Base-by-base conservation (phyloP, 495 filamentous ascomycete genomes). In the Staphylotrichum tortipilum region DNA sequence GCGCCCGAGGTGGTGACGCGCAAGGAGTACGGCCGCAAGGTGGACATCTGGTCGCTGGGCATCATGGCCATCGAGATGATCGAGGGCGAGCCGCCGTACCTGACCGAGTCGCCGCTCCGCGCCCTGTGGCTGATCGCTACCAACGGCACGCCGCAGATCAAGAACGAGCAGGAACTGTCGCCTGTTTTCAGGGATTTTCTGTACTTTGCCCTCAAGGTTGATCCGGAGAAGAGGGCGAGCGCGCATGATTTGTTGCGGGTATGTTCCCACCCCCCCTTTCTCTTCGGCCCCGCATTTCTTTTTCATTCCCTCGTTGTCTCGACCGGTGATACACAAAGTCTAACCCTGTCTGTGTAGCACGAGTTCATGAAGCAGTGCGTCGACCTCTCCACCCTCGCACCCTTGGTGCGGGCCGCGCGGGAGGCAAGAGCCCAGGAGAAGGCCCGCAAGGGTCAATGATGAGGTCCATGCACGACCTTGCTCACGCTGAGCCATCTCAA, bases 51-150 rank as follows among this genome's bases (percentile, higher is more conserved):
- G 92, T 92, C 86, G 61, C 68, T 98, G 42, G 92, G 92, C 47
- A 98, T 98, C 67, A 98, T 98, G 92, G 89, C 92, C n/a, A 98
- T 98, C 57, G 92, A 98, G 66, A 98, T 98, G 92, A 95, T 98
- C 53, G 92, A 98, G 69, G 94, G 92, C 55, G 92, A 98, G 60
- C 92, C 92, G 14, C 92, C 92, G 14, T 98, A 98, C 64, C 72
- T 98, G 46, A 98, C 89, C 18, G 92, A 98, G 66, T 91, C 86
- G 19, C 92, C 92, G 8, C 80, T 98, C 36, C 81, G 92, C 35
- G 92, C 92, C 4, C 76, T 98, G 23, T 98, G 91, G 72, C 68
- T 98, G 55, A 98, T 98, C 66, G 94, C 92, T 38, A 97, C 94
- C 18, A 95, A 95, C 60, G 92, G 92, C 29, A 97, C 94, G 6